Conservation (phyloP, 2,329 filamentous ascomycete genomes). For the Niveomyces coronatus region DNA sequence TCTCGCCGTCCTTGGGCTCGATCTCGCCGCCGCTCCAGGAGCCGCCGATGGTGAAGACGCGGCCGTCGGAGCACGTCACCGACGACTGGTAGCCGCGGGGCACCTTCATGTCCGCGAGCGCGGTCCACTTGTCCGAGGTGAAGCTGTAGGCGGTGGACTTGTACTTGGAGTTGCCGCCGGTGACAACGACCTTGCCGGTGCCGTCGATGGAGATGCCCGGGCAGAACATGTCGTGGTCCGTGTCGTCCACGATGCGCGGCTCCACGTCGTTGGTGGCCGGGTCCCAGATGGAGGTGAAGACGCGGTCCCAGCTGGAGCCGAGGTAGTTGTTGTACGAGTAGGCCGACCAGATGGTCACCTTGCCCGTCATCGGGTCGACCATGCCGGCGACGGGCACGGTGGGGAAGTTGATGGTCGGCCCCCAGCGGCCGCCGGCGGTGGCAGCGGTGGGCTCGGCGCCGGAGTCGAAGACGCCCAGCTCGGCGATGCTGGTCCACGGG, state of each 20-base stretch:
- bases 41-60: slow-evolving; percentile 49
- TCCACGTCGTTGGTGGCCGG: slow-evolving; percentile 20
- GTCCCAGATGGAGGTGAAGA: slow-evolving; percentile 19
- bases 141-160: slow-evolving; percentile 39
- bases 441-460: slow-evolving; percentile 15
- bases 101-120: slow-evolving; percentile 32
- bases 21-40: slow-evolving; percentile 36
- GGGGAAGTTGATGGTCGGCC: slow-evolving; percentile 25
- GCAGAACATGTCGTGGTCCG: slow-evolving; percentile 46
- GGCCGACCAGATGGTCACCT: slow-evolving; percentile 19
- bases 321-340: slow-evolving; percentile 12
- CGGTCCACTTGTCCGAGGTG: slow-evolving; percentile 25
- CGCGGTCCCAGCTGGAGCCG: slow-evolving; percentile 8
- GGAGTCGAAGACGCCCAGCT: slow-evolving; percentile 21
- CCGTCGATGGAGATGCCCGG: slow-evolving; percentile 42
- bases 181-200: slow-evolving; percentile 39
- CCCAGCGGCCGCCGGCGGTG: slow-evolving; percentile 21
- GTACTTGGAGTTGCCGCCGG: slow-evolving; percentile 39
- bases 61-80: slow-evolving; percentile 38
- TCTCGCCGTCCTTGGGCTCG: slow-evolving; percentile 43
- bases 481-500: slow-evolving; percentile 22
- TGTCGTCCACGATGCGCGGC: slow-evolving; percentile 23
- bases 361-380: slow-evolving; percentile 16
- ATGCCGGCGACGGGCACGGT: slow-evolving; percentile 24
- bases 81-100: slow-evolving; percentile 43